Percentiles rank a stretch among this genome's conserved stretches.
Evolutionary conservation across 352 stramenopile genomes (phyloP).

Genomic region (Thraustochytrium striatum): DNA sequence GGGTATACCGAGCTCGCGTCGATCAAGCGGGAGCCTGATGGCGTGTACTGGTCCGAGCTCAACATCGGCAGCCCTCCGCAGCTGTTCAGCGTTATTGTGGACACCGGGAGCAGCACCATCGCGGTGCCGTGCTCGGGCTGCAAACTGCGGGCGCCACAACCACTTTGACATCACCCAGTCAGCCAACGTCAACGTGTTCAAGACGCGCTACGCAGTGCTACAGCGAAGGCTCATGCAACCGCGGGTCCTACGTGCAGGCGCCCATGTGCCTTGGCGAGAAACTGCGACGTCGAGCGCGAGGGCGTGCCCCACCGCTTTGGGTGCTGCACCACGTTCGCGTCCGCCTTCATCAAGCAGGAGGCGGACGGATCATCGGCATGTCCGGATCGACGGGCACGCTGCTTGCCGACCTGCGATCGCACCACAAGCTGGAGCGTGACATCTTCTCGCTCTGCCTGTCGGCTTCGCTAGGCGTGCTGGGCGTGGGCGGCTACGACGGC

Average conservation of each 20-base stretch:
- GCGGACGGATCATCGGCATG: constrained; percentile 50
- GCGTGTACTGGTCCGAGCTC: constrained; percentile 42
- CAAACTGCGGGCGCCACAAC: constrained; percentile 31
- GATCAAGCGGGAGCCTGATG: constrained; percentile 38
- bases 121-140: constrained; percentile 35
- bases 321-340: constrained; percentile 34
- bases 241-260: constrained; percentile 4
- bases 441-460: constrained; percentile 46
- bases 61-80: constrained; percentile 35
- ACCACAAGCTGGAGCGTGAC: constrained; percentile 17
- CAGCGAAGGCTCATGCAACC: constrained; percentile 41
- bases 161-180: constrained; percentile 35
- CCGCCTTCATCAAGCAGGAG: constrained; percentile 27
- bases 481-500: constrained; percentile 25
- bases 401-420: background rate
- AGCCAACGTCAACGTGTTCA: background rate
- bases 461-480: background rate
- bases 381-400: background rate
- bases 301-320: constrained; percentile 42
- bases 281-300: constrained; percentile 16
- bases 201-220: constrained; percentile 44
- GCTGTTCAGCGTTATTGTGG: constrained; percentile 44
- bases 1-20: constrained; percentile 24
- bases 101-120: constrained; percentile 42
- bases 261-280: constrained; percentile 39